These are phyloP conservation scores for Mesembryanthemum crystallinum DNA, from an alignment of 148 eudicot species.

Conservation along the genomic window DNA sequence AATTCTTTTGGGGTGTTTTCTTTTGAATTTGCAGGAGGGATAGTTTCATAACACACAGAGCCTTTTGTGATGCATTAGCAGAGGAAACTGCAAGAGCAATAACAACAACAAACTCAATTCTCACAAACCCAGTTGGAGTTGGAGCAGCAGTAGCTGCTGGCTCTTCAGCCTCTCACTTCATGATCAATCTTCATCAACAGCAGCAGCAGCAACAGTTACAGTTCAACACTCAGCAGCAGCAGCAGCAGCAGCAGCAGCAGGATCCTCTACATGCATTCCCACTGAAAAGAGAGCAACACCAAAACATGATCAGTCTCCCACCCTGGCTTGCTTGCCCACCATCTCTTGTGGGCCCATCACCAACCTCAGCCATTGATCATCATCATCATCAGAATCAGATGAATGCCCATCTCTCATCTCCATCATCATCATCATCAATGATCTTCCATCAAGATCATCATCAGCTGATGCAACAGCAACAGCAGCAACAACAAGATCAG, in stretches of 20 bases:
- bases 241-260: slow-evolving; percentile 15
- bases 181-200: slow-evolving; percentile 32
- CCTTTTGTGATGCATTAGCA: slow-evolving; percentile 92
- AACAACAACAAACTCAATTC: slow-evolving; percentile 34
- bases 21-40: slow-evolving; percentile 62
- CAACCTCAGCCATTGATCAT: slow-evolving; percentile 22
- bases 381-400: slow-evolving; percentile 11
- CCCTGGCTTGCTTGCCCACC: slow-evolving; percentile 61
- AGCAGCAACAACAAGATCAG: neutral
- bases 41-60: slow-evolving; percentile 96
- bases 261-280: slow-evolving; percentile 36
- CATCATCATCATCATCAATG: slow-evolving; percentile 24
- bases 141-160: slow-evolving; percentile 19
- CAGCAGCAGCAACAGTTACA: slow-evolving; percentile 10
- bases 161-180: slow-evolving; percentile 33
- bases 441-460: slow-evolving; percentile 28
- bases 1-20: slow-evolving; percentile 4
- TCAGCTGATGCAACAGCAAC: neutral
- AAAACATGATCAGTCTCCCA: slow-evolving; percentile 39
- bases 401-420: slow-evolving; percentile 12
- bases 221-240: slow-evolving; percentile 25
- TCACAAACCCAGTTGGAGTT: slow-evolving; percentile 28
- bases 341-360: slow-evolving; percentile 1
- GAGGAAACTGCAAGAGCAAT: slow-evolving; percentile 76
- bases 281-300: slow-evolving; percentile 54